These are phyloP conservation scores for Phaeophleospora eucalypticola DNA, from an alignment of 2,329 filamentous ascomycete genomes.

Conservation along the genomic window DNA sequence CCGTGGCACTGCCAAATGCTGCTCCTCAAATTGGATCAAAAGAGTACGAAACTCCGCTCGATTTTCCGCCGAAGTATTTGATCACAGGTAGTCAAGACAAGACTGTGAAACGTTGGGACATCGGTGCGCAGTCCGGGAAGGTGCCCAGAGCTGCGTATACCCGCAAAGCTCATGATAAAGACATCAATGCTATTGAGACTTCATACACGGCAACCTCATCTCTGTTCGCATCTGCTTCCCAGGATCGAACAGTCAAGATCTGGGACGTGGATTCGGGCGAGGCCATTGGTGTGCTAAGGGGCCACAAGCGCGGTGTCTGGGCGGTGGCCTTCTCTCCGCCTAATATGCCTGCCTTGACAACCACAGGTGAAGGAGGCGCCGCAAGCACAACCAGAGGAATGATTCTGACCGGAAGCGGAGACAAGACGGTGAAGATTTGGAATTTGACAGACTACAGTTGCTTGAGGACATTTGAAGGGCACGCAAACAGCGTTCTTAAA, in stretches of 20 bases:
- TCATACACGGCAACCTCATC: conserved; percentile 59
- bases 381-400: conserved; percentile 72
- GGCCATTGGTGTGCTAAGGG: conserved; percentile 82
- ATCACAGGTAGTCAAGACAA: conserved; percentile 93
- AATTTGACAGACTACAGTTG: conserved; percentile 88
- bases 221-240: conserved; percentile 93
- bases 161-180: conserved; percentile 94
- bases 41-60: conserved; percentile 68
- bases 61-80: conserved; percentile 76
- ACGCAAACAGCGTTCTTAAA: conserved; percentile 93
- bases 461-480: conserved; percentile 88
- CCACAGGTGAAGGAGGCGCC: conserved; percentile 58
- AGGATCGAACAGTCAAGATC: conserved; percentile 95
- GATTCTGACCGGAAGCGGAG: conserved; percentile 84
- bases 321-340: conserved; percentile 84
- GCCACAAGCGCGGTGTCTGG: conserved; percentile 95
- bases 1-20: conserved; percentile 74
- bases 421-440: conserved; percentile 96
- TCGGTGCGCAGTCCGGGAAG: conserved; percentile 45
- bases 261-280: conserved; percentile 90
- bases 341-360: conserved; percentile 68
- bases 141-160: conserved; percentile 71
- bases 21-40: conserved; percentile 64
- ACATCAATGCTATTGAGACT: conserved; percentile 91
- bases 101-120: conserved; percentile 92